Evolutionary conservation across 352 stramenopile genomes (phyloP), one percentile per base, ranked within the genome.

Genomic region (Globisporangium echinulatum): DNA sequence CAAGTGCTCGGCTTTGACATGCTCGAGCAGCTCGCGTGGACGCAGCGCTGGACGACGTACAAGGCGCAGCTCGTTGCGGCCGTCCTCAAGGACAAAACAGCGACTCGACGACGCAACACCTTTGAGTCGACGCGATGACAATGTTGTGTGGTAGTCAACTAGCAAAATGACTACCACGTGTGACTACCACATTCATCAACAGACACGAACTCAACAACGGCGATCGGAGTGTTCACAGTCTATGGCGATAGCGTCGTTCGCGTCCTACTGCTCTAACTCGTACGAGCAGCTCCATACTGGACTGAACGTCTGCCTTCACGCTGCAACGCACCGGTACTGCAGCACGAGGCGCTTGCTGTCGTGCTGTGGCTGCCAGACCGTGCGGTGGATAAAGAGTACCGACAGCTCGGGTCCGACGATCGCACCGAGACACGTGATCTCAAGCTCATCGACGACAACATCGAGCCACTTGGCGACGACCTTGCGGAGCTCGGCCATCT

Each of bases 401-500:
- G 80, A 90, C 5, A 88, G 70, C 38, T 88, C 80, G 13, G 74
- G 78, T 0, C 80, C 80, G 15, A 90, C 76, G 0, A 70, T 85
- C 19, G 74, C 63, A 7, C 71, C 75, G 63, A 90, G 77, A 58
- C 77, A 88, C 49, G 64, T 60, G 11, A 90, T 68, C 56, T 90
- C 80, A 25, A 90, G 56, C 37, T 80, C 67, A 8, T 67, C 59
- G 0, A 62, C 38, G 7, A 46, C 17, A 8, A 25, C 71, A 64
- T 51, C 55, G 44, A 61, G 84, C 42, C 54, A 69, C 70, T 57
- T 66, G 68, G 43, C 51, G 54, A 87, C 53, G 58, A 72, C 64
- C 49, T 87, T 89, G 48, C 66, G 72, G 7, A 89, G 70, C 55
- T 87, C 75, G 19, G 70, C 83, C 70, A 89, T 84, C 74, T 84